Base-by-base conservation (phyloP, 176 grass and related monocot species). In the Carex pumila region DNA sequence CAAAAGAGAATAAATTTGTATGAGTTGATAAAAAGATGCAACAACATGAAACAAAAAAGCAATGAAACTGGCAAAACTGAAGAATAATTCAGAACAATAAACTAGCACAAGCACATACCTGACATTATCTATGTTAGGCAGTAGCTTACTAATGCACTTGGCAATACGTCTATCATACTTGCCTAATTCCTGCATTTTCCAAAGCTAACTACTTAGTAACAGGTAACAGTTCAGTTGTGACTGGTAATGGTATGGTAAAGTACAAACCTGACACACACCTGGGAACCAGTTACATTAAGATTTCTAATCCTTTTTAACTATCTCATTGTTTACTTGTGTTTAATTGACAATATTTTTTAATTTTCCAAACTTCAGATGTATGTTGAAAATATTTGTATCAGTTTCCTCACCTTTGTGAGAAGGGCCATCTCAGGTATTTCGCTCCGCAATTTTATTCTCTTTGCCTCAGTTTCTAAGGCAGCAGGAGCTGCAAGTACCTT, bases 401-500 rank as follows among this genome's bases (percentile, higher is more conserved):
- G 43, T 67, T 82, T 82, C 17, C 63, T 62, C 3, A 93, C 96
- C 96, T 98, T 98, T 15, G 82, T 59, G 57, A 83, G 75, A 85
- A 77, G 68, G 74, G 77, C 61, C 57, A 72, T 98, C 57, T 88
- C 88, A 18, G 86, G 83, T 31, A 95, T 88, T 89, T 93, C 89
- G 78, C 87, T 88, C 74, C 87, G 85, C 75, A 95, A 87, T 84
- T 80, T 91, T 15, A 81, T 68, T 80, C 86, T 91, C 47, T 59
- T 88, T 56, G 83, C 89, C 84, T 98, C 96, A 18, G 88, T 63
- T 88, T 90, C 90, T 85, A 95, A 83, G 47, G 91, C 96, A 64
- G 88, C 90, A 81, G 80, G 86, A 89, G 84, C 77, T 34, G 86
- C 92, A 93, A 92, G 90, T 58, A 93, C 89, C 84, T 89, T 93